These are phyloP conservation scores for Panicum miliaceum DNA, from an alignment of 176 grass and related monocot genomes.

Conservation along the genomic window DNA sequence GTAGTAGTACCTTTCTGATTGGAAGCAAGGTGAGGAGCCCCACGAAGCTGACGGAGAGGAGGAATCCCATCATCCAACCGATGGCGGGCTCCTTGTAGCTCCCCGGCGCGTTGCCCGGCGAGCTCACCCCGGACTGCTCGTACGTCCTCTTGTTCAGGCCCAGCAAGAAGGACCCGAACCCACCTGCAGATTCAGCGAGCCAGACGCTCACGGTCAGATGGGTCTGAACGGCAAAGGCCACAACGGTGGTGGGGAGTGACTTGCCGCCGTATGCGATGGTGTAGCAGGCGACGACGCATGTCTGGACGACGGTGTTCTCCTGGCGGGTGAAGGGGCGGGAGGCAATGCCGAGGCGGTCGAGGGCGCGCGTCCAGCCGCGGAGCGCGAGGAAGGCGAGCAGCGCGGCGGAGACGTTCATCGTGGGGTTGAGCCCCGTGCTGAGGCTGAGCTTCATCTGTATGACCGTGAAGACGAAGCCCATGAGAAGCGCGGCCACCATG, in stretches of 20 bases:
- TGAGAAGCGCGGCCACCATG: slow-evolving; percentile 61
- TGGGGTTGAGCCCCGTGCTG: slow-evolving; percentile 84
- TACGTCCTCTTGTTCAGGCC: slow-evolving; percentile 93
- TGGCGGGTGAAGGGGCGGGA: slow-evolving; percentile 85
- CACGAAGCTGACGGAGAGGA: slow-evolving; percentile 79
- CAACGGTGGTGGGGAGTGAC: background rate
- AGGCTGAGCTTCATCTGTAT: slow-evolving; percentile 96
- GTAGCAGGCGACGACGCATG: slow-evolving; percentile 89
- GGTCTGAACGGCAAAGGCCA: background rate
- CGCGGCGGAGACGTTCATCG: slow-evolving; percentile 91
- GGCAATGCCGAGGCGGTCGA: slow-evolving; percentile 69
- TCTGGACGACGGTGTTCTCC: slow-evolving; percentile 99
- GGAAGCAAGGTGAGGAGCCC: slow-evolving; percentile 91
- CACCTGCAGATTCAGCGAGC: slow-evolving; percentile 48
- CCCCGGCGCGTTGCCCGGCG: slow-evolving; percentile 76
- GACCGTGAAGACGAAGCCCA: slow-evolving; percentile 87
- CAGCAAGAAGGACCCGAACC: slow-evolving; percentile 92
- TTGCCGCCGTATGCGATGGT: slow-evolving; percentile 83
- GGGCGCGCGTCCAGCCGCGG: slow-evolving; percentile 71
- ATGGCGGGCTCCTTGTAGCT: slow-evolving; percentile 89
- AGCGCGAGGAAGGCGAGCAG: slow-evolving; percentile 92
- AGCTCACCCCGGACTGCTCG: slow-evolving; percentile 73
- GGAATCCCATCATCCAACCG: slow-evolving; percentile 98
- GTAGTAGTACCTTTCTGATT: slow-evolving; percentile 77
- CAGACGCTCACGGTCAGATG: background rate